Evolutionary conservation across 495 filamentous ascomycete genomes (phyloP), one percentile per base, ranked within the genome.

Genomic region (Tuber indicum): DNA sequence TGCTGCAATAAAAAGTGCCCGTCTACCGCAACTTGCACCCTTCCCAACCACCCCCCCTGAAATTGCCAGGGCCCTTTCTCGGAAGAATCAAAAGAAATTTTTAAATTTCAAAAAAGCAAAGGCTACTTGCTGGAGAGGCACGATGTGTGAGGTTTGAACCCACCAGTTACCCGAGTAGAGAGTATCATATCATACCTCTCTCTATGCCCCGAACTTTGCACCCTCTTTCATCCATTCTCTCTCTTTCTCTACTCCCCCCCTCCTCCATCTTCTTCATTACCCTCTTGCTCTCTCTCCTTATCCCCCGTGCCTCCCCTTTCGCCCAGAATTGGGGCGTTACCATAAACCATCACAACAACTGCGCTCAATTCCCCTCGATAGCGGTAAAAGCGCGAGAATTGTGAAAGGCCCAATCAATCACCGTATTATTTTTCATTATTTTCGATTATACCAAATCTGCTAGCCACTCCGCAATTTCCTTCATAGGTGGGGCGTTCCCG

Each of bases 1-100:
- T 17, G 58, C 26, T 66, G 58, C 26, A 66, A 36, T 6, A 4
- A 66, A 66, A 66, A 66, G 58, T 66, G 58, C 58, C 58, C 32
- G 58, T 66, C 58, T 8, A 36, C 58, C 16, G 26, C 58, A 36
- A 66, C 26, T 66, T 66, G 26, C 58, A 66, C 58, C 58, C 47
- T 52, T 52, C 47, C 47, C 47, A 52, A 52, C 47, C 47, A n/a
- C 47, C 47, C 47, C 46, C 47, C 58, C 58, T 66, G 58, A 66
- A 66, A 17, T 62, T 26, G 58, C 36, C 32, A 66, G 47, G 47
- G 47, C 47, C 47, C 47, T n/a, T 52, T 52, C 21, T 52, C 47
- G 47, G 47, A 52, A 52, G 47, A 23, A n/a, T 52, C 19, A 52
- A 52, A 52, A 52, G 21, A n/a, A 52, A 52, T n/a, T n/a, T 52